Percentiles rank a stretch among this genome's conserved stretches.
phyloP scores from a whole-genome alignment of 306 rosid species.

The Vigna reflexopilosa region DNA sequence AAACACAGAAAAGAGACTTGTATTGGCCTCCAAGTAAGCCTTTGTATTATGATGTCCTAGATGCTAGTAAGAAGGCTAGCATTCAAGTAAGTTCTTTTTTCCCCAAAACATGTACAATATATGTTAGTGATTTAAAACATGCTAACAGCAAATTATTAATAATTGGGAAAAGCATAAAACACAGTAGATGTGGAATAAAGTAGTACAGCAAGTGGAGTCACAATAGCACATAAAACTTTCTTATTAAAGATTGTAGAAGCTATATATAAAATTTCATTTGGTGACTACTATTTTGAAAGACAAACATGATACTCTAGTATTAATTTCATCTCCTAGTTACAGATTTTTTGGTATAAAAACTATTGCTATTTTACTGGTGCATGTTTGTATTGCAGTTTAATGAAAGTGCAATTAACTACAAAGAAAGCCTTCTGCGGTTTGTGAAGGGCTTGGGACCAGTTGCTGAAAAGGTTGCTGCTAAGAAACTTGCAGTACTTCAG shows the following conservation, averaged over 20 bases:
- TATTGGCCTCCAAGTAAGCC: neutral
- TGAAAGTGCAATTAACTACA: neutral
- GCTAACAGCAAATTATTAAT: neutral
- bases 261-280: neutral
- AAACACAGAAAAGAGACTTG: slow-evolving; percentile 14
- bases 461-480: neutral
- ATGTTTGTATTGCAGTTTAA: slow-evolving; percentile 30
- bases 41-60: neutral
- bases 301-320: neutral
- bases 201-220: neutral
- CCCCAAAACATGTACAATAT: neutral
- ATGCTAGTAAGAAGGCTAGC: neutral
- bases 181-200: neutral
- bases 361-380: no score
- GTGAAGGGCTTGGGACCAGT: neutral
- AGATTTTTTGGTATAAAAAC: neutral
- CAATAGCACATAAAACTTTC: neutral
- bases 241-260: neutral
- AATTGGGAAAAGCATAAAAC: neutral
- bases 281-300: neutral
- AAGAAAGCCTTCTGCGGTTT: neutral
- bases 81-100: slow-evolving; percentile 38
- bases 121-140: neutral
- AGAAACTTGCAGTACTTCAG: neutral
- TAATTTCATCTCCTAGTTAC: neutral